Base-by-base conservation (phyloP, 352 stramenopile genomes). In the Phytophthora constricta region DNA sequence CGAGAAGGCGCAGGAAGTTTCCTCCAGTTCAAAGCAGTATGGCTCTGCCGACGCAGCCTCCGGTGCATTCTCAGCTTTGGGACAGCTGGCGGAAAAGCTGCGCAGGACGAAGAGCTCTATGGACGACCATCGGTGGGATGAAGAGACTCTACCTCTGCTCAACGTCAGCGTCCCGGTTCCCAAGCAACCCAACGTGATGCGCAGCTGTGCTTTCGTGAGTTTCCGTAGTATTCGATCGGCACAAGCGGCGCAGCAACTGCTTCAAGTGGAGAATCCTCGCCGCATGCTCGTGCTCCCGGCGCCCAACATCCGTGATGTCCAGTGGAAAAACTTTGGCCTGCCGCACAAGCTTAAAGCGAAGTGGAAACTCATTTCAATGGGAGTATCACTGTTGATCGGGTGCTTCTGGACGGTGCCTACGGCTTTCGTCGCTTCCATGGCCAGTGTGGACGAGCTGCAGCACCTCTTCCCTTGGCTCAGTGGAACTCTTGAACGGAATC, bases 361-460 rank as follows among this genome's bases (percentile, higher is more conserved):
- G 56, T 90, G 82, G 77, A 82, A 77, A 27, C 57, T 91, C 13
- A 68, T 91, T 46, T 84, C 85, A 9, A 71, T 77, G 45, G 67
- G 72, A 11, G 58, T 78, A 23, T 90, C 86, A 28, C 62, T 84
- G 19, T 53, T 90, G 20, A 83, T 92, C 37, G 82, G 89, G 20
- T 84, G 79, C 34, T 94, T 94, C 42, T 94, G 86, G 86, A 94
- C 86, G 5, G 71, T 94, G 23, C 86, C 86, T 17, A 92, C 84
- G 17, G 85, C 84, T 27, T 91, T 94, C 41, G 84, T 92, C 17
- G 77, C 82, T n/a, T 91, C 84, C 17, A 78, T 94, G 58, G 79
- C 86, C 9, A 92, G 82, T 58, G 72, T 86, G 7, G 76, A 94
- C 39, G 77, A 82, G 62, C 72, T 94, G 1, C 76, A 72, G 17